phyloP scores from a whole-genome alignment of 192 early-diverging fungal species.

The Ambispora gerdemannii region DNA sequence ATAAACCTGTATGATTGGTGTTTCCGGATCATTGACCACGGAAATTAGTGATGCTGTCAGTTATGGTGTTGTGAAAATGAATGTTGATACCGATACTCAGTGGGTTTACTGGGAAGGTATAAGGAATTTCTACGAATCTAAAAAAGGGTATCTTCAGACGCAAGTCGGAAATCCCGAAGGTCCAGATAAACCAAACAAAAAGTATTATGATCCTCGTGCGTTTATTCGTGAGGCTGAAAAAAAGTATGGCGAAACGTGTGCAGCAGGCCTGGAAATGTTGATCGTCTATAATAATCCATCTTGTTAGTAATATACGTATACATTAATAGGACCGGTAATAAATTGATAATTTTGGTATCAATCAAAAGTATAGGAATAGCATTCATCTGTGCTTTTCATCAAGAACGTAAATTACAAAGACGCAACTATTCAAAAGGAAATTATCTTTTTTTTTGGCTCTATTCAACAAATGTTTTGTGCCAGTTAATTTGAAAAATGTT shows the following conservation, averaged over 20 bases:
- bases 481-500: no score
- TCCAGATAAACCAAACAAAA: slow-evolving; percentile 97
- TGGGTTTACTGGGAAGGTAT: slow-evolving; percentile 93
- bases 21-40: slow-evolving; percentile 78
- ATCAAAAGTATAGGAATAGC: no score
- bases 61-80: slow-evolving; percentile 97
- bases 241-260: slow-evolving; percentile 79
- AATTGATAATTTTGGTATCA: no score
- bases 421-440: no score
- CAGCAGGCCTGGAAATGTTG: slow-evolving; percentile 73
- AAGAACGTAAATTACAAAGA: no score
- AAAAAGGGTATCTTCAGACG: slow-evolving; percentile 84
- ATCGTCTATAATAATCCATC: slow-evolving; percentile 60
- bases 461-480: no score
- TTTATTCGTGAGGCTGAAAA: slow-evolving; percentile 90
- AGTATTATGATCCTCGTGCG: slow-evolving; percentile 95
- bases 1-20: slow-evolving; percentile 90
- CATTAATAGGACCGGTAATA: no score
- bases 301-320: no score
- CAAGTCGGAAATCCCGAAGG: slow-evolving; percentile 98
- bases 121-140: slow-evolving; percentile 79
- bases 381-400: no score
- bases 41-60: slow-evolving; percentile 81
- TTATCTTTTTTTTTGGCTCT: no score
- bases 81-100: slow-evolving; percentile 98